phyloP scores from a whole-genome alignment of 768 basidiomycete genomes.

The Cystobasidium tubakii region DNA sequence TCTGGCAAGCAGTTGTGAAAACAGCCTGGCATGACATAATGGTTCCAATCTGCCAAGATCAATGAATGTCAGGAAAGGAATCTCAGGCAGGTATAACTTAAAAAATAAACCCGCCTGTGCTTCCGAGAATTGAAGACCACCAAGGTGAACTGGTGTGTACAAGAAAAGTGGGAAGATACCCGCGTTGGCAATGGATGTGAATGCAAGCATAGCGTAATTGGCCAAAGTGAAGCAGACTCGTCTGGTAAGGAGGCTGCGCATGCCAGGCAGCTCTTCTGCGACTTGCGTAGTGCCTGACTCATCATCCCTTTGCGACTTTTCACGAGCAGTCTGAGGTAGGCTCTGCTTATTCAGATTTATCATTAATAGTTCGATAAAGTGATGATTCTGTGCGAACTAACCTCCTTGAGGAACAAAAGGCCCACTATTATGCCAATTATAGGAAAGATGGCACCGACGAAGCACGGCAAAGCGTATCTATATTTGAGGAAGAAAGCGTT shows the following conservation, averaged over 20 bases:
- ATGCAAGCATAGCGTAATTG: slow-evolving; percentile 35
- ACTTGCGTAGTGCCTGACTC: background rate
- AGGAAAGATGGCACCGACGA: slow-evolving; percentile 43
- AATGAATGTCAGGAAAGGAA: background rate
- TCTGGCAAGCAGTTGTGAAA: slow-evolving; percentile 33
- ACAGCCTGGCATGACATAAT: slow-evolving; percentile 41
- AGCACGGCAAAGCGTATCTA: slow-evolving; percentile 43
- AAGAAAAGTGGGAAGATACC: slow-evolving; percentile 42
- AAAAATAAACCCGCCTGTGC: no score
- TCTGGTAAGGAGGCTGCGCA: slow-evolving; percentile 8
- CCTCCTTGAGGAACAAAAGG: slow-evolving; percentile 44
- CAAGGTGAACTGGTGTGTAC: slow-evolving; percentile 39
- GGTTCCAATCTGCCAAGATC: slow-evolving; percentile 21
- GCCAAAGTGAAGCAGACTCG: slow-evolving; percentile 17
- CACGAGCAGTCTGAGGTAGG: background rate
- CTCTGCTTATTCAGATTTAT: background rate
- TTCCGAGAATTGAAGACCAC: slow-evolving; percentile 38
- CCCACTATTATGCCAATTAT: slow-evolving; percentile 38
- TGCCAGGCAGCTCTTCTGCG: slow-evolving; percentile 9
- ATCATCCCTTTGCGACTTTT: background rate
- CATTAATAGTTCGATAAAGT: no score
- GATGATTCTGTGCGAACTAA: slow-evolving; percentile 27
- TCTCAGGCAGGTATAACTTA: no score
- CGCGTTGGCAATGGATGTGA: slow-evolving; percentile 10
- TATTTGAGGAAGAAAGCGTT: slow-evolving; percentile 36